Evolutionary conservation across 73 alveolate species (phyloP).

Genomic region (Tetrahymena malaccensis): DNA sequence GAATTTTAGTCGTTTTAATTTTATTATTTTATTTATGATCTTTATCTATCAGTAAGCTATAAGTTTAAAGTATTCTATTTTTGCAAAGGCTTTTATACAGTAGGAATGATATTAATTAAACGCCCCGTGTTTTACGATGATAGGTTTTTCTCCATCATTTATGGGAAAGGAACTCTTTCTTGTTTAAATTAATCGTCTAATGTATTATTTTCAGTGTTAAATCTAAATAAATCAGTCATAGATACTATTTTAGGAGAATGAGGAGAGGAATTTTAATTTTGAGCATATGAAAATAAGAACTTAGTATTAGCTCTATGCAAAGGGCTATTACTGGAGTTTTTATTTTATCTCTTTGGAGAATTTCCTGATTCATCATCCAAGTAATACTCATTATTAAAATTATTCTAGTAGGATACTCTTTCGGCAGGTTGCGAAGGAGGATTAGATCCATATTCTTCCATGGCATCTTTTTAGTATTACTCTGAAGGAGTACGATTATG

Average conservation of each 20-base stretch:
- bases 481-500: not conserved
- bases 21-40: not conserved
- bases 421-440: not conserved
- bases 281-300: not conserved
- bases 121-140: not conserved
- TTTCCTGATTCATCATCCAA: not conserved
- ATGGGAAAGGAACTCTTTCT: not conserved
- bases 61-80: not conserved
- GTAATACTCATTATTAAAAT: not conserved
- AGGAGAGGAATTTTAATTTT: not conserved
- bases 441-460: not conserved
- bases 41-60: not conserved
- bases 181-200: not conserved
- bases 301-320: not conserved
- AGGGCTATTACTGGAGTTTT: not conserved
- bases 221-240: not conserved
- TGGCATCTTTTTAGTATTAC: not conserved
- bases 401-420: not conserved
- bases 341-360: not conserved
- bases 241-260: not conserved
- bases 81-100: not conserved
- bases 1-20: not conserved
- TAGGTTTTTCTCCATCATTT: not conserved
- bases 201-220: not conserved
- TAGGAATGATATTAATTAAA: not conserved